Percentiles rank a stretch among this genome's conserved stretches.
Conservation (phyloP, 2,329 filamentous ascomycete genomes). For the Kalmusia sp. region DNA sequence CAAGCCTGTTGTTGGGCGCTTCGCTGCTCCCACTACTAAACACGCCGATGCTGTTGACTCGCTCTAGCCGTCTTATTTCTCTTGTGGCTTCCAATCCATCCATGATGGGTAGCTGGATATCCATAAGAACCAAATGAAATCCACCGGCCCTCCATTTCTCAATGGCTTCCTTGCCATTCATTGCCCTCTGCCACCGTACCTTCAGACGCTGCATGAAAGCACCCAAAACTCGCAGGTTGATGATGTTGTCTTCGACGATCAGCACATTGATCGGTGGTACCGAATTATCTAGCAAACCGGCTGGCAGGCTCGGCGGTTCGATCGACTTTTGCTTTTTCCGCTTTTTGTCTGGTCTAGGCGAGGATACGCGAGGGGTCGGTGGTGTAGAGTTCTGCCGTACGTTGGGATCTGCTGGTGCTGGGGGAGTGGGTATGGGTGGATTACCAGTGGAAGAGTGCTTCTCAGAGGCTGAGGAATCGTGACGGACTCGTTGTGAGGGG, state of each 20-base stretch:
- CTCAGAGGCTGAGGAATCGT: constrained; percentile 52
- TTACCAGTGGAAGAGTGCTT: constrained; percentile 51
- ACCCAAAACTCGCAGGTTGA: constrained; percentile 92
- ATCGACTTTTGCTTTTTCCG: constrained; percentile 52
- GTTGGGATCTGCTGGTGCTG: constrained; percentile 52
- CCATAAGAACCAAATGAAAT: constrained; percentile 97
- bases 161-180: constrained; percentile 92
- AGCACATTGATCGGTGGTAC: constrained; percentile 97
- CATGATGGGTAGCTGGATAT: constrained; percentile 97
- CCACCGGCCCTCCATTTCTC: constrained; percentile 91
- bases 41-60: constrained; percentile 90
- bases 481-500: constrained; percentile 41
- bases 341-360: constrained; percentile 59
- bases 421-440: constrained; percentile 64
- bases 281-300: constrained; percentile 73
- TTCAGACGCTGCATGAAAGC: constrained; percentile 96
- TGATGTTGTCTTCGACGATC: constrained; percentile 98
- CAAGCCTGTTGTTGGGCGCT: constrained; percentile 39
- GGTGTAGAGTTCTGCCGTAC: constrained; percentile 52
- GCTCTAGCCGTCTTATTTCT: constrained; percentile 88
- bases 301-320: constrained; percentile 54
- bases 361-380: constrained; percentile 57
- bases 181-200: constrained; percentile 95
- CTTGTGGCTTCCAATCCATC: constrained; percentile 93
- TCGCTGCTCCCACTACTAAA: constrained; percentile 67